Evolutionary conservation across 257 asterid genomes (phyloP).

Genomic region (Cinchona pubescens): DNA sequence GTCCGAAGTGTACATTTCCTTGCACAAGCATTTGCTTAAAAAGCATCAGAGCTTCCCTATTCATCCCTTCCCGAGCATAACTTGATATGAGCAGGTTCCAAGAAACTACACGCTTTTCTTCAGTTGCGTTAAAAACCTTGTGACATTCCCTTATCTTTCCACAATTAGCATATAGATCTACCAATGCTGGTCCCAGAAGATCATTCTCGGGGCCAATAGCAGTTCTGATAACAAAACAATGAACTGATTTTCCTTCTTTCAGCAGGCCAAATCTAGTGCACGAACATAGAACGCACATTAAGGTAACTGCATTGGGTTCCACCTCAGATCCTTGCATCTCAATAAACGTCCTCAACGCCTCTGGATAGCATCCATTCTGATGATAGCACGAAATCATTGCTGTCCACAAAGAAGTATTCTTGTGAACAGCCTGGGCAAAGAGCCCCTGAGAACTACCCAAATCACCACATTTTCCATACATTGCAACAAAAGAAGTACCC

Average conservation of each 20-base stretch:
- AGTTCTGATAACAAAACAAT: constrained; percentile 52
- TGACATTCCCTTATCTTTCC: constrained; percentile 46
- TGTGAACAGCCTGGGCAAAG: constrained; percentile 33
- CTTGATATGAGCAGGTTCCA: constrained; percentile 95
- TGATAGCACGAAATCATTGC: constrained; percentile 72
- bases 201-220: constrained; percentile 42
- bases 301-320: constrained; percentile 60
- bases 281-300: constrained; percentile 64
- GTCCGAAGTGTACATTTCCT: constrained; percentile 62
- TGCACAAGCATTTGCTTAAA: constrained; percentile 54
- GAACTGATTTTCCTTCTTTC: constrained; percentile 68
- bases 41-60: constrained; percentile 55
- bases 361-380: constrained; percentile 54
- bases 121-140: constrained; percentile 41
- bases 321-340: constrained; percentile 43
- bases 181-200: constrained; percentile 62
- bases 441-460: constrained; percentile 46
- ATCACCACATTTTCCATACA: constrained; percentile 87
- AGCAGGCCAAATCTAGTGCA: constrained; percentile 74
- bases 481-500: constrained; percentile 69
- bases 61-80: constrained; percentile 51
- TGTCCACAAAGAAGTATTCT: constrained; percentile 58
- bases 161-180: constrained; percentile 78
- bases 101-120: constrained; percentile 46
- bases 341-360: constrained; percentile 48